These are phyloP conservation scores for Schwanniomyces yamadae DNA, from an alignment of 805 yeast genomes.

Conservation along the genomic window DNA sequence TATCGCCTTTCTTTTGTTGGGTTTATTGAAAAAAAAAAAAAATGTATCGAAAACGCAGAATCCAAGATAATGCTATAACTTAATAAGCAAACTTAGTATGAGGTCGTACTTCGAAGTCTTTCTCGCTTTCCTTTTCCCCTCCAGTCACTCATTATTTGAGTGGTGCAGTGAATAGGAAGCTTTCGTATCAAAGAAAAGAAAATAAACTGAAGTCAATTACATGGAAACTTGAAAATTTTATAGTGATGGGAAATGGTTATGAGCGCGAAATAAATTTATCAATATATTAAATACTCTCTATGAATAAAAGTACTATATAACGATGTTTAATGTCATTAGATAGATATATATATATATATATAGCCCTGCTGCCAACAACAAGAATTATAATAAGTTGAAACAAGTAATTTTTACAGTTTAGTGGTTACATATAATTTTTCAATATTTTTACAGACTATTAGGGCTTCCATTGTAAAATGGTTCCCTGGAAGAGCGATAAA, in stretches of 20 bases:
- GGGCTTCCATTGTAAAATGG: no score
- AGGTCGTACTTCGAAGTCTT: conserved; percentile 29
- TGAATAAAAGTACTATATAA: no score
- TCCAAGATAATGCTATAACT: conserved; percentile 25
- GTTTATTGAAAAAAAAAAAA: not conserved
- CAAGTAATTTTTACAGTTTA: no score
- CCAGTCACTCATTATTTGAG: conserved; percentile 33
- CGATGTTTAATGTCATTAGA: no score
- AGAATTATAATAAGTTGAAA: no score
- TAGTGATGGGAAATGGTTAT: not conserved
- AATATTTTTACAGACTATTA: no score
- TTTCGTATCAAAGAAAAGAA: conserved; percentile 34
- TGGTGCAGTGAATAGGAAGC: conserved; percentile 44
- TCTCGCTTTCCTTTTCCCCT: conserved; percentile 41
- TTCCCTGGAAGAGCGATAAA: no score
- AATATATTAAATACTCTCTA: no score
- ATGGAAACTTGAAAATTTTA: not conserved
- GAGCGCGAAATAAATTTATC: not conserved
- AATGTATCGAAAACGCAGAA: conserved; percentile 41
- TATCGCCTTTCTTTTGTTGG: not conserved
- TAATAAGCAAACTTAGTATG: conserved; percentile 29
- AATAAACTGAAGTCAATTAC: conserved; percentile 1
- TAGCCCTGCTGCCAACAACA: no score
- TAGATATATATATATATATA: no score
- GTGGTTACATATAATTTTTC: no score